Conservation (phyloP, 306 rosid species). For the Malus sylvestris region DNA sequence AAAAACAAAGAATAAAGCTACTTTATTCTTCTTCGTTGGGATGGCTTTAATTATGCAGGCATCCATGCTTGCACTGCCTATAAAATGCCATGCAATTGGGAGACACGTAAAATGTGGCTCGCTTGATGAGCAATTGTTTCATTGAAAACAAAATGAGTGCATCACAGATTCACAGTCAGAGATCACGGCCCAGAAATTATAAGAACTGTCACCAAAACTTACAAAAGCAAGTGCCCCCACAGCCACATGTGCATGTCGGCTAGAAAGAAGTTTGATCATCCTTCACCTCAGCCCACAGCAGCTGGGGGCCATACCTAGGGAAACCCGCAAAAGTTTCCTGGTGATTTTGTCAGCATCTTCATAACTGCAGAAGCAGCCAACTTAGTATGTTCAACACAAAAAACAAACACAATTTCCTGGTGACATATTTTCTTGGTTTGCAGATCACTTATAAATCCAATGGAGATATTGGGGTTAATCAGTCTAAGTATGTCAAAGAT, state of each 20-base stretch:
- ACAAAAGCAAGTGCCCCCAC: neutral
- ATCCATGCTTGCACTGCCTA: neutral
- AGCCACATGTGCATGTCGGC: neutral
- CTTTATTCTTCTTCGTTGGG: neutral
- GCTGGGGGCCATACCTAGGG: neutral
- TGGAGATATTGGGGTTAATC: too few species aligned
- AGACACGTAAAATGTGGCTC: neutral
- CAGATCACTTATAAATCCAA: too few species aligned
- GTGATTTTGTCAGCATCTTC: slow-evolving; percentile 5
- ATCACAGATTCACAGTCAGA: neutral
- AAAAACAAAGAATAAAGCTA: neutral
- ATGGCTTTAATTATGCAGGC: neutral
- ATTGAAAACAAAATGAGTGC: neutral
- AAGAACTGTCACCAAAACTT: neutral
- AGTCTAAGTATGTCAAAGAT: too few species aligned
- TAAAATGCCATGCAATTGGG: neutral
- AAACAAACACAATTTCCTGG: neutral
- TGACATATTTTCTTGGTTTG: too few species aligned
- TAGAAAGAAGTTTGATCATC: neutral
- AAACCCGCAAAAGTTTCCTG: neutral
- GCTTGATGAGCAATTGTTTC: neutral
- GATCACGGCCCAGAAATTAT: neutral
- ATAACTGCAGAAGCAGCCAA: neutral
- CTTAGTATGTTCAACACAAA: neutral
- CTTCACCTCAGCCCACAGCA: neutral